A percentile compares a stretch with the other conserved stretches of the same genome.
phyloP scores from a whole-genome alignment of 202 grass and related monocot species.

The Carex sylvatica region DNA sequence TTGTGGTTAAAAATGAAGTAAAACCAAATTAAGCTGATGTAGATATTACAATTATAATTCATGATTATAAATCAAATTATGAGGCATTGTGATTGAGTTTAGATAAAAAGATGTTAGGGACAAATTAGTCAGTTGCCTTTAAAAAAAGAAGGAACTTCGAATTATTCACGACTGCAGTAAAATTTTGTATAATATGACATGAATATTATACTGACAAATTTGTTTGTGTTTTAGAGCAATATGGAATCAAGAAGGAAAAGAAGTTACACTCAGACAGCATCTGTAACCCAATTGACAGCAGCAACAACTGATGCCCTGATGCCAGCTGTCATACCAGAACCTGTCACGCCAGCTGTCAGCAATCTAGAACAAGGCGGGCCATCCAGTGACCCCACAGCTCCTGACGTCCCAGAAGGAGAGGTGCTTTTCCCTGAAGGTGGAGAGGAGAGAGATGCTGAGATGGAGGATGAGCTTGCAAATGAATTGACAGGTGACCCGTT shows the following conservation, averaged over 20 bases:
- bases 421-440: not conserved
- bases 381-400: conserved; percentile 4
- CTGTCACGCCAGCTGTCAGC: not conserved
- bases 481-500: conserved; percentile 66
- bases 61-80: not conserved
- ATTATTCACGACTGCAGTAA: conserved; percentile 23
- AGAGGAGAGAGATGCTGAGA: conserved; percentile 45
- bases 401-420: not conserved
- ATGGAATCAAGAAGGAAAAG: conserved; percentile 53
- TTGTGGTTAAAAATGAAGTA: not conserved
- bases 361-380: conserved; percentile 29
- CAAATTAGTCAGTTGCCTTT: conserved; percentile 2
- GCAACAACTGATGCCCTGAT: not conserved
- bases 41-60: not conserved
- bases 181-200: not conserved
- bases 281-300: not conserved
- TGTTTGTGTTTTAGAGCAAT: conserved; percentile 33
- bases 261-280: not conserved
- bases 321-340: conserved; percentile 7
- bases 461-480: conserved; percentile 70
- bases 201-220: conserved; percentile 4
- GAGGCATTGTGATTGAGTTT: not conserved
- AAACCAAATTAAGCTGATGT: not conserved
- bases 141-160: not conserved
- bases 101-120: not conserved